These are phyloP conservation scores for Sphaerulina populicola DNA, from an alignment of 2,329 filamentous ascomycete genomes.

Conservation along the genomic window DNA sequence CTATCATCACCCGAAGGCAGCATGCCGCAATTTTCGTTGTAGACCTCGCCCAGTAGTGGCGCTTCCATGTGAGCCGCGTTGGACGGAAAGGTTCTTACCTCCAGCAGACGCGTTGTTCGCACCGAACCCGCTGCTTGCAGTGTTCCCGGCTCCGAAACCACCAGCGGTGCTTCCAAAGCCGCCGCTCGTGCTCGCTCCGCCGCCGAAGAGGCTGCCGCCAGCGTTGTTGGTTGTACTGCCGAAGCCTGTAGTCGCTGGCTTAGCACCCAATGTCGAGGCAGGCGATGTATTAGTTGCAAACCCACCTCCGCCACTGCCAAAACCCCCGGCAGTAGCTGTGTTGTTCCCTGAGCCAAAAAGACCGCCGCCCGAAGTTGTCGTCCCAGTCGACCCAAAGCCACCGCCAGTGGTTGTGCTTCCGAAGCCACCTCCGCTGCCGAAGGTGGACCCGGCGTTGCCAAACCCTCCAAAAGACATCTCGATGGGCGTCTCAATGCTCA, in stretches of 20 bases:
- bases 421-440: slow-evolving; percentile 21
- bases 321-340: slow-evolving; percentile 24
- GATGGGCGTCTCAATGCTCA: neutral
- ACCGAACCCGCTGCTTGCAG: slow-evolving; percentile 34
- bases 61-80: neutral
- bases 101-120: slow-evolving; percentile 28
- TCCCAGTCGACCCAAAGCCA: slow-evolving; percentile 20
- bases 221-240: slow-evolving; percentile 22
- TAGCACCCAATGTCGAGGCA: slow-evolving; percentile 23
- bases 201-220: slow-evolving; percentile 30
- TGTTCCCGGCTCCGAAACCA: slow-evolving; percentile 20
- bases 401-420: slow-evolving; percentile 15
- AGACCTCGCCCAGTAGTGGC: neutral
- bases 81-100: slow-evolving; percentile 23
- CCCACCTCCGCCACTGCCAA: slow-evolving; percentile 19
- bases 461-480: slow-evolving; percentile 21
- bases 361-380: slow-evolving; percentile 18
- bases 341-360: slow-evolving; percentile 22
- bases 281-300: slow-evolving; percentile 10
- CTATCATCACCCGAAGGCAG: neutral
- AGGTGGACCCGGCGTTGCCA: slow-evolving; percentile 17
- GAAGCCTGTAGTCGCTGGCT: slow-evolving; percentile 18
- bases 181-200: slow-evolving; percentile 20
- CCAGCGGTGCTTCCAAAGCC: slow-evolving; percentile 23
- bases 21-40: neutral